Evolutionary conservation across 805 yeast species (phyloP).

Genomic region (Metschnikowia lochheadii): DNA sequence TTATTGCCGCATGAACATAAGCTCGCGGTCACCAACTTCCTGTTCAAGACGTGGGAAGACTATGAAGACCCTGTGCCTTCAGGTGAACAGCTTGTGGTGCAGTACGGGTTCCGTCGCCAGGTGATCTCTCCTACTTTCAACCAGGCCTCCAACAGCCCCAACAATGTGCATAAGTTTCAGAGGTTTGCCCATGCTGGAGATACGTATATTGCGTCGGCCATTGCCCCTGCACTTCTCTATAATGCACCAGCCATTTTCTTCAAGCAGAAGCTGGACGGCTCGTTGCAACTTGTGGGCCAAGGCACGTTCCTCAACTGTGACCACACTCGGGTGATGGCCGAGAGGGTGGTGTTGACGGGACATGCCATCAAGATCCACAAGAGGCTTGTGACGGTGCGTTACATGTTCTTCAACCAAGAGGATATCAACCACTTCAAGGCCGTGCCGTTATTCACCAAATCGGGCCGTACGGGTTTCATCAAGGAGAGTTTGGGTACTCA

Average conservation of each 20-base stretch:
- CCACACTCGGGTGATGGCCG: constrained; percentile 77
- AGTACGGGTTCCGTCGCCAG: constrained; percentile 90
- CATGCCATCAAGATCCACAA: constrained; percentile 95
- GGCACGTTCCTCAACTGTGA: constrained; percentile 89
- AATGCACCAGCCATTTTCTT: constrained; percentile 83
- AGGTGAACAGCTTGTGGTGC: constrained; percentile 76
- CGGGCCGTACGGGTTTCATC: constrained; percentile 91
- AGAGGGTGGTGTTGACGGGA: constrained; percentile 87
- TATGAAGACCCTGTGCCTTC: constrained; percentile 81
- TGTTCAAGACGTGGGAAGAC: constrained; percentile 85
- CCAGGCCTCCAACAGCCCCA: constrained; percentile 68
- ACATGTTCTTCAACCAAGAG: constrained; percentile 92
- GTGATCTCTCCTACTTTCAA: constrained; percentile 79
- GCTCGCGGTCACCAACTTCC: constrained; percentile 74
- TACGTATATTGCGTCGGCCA: constrained; percentile 71
- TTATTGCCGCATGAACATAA: constrained; percentile 84
- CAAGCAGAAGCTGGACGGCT: constrained; percentile 44
- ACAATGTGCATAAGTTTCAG: constrained; percentile 84
- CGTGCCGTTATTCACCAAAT: constrained; percentile 86
- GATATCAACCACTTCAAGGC: constrained; percentile 88
- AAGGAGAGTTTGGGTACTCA: constrained; percentile 97
- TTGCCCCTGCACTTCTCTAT: constrained; percentile 82
- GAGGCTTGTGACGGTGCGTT: constrained; percentile 84
- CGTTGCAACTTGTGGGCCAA: constrained; percentile 72
- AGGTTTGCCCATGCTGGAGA: constrained; percentile 75